Conservation (phyloP, 768 basidiomycete species). For the Hygrophorus pudorinus region DNA sequence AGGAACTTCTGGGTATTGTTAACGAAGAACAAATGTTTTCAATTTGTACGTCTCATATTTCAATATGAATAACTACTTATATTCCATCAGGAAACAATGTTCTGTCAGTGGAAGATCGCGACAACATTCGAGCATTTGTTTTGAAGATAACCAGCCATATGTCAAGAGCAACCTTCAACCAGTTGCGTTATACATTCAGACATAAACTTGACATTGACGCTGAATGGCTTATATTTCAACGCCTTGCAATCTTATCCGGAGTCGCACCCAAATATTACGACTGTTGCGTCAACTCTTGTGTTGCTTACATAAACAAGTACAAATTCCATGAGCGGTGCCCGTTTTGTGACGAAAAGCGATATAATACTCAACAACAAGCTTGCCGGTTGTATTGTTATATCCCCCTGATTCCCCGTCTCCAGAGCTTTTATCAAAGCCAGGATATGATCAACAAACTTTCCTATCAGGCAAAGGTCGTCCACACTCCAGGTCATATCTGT, state of each 20-base stretch:
- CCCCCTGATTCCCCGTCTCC: slow-evolving; percentile 20
- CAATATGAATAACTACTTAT: background rate
- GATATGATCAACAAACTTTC: slow-evolving; percentile 5
- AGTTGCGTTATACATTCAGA: slow-evolving; percentile 17
- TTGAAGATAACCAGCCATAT: slow-evolving; percentile 17
- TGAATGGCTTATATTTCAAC: slow-evolving; percentile 15
- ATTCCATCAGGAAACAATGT: slow-evolving; percentile 14
- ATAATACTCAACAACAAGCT: slow-evolving; percentile 1
- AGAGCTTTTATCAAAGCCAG: slow-evolving; percentile 11
- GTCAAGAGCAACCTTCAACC: slow-evolving; percentile 14
- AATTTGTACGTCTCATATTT: background rate
- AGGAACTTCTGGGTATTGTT: background rate
- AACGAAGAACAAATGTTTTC: background rate
- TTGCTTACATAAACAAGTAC: slow-evolving; percentile 19
- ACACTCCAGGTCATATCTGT: slow-evolving; percentile 10
- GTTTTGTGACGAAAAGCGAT: slow-evolving; percentile 11
- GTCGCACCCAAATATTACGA: slow-evolving; percentile 17
- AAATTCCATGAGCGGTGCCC: slow-evolving; percentile 9
- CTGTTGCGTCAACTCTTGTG: slow-evolving; percentile 26
- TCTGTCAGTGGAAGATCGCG: slow-evolving; percentile 14
- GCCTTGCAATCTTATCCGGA: slow-evolving; percentile 16
- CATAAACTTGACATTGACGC: slow-evolving; percentile 17
- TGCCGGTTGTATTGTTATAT: slow-evolving; percentile 16
- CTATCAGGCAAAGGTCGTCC: slow-evolving; percentile 9
- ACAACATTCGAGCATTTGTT: slow-evolving; percentile 20